Conservation (phyloP, 2,329 filamentous ascomycete genomes). For the Catunica adiposa region DNA sequence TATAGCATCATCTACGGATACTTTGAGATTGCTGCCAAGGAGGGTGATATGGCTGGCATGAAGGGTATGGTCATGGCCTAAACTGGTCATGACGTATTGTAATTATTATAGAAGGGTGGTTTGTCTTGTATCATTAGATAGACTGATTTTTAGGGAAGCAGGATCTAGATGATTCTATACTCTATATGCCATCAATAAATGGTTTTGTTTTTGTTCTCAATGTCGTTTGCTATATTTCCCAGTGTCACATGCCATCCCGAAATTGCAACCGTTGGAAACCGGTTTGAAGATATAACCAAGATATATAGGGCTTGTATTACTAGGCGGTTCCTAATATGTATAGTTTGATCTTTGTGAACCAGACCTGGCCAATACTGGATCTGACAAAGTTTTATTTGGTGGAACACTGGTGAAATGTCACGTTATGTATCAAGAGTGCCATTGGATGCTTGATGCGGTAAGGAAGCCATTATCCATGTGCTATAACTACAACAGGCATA, state of each 20-base stretch:
- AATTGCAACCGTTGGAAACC: not conserved
- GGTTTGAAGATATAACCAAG: too few species aligned
- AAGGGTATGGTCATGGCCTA: constrained; percentile 59
- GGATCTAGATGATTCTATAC: constrained; percentile 11
- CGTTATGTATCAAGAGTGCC: too few species aligned
- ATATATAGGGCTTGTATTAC: too few species aligned
- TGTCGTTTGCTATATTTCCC: not conserved
- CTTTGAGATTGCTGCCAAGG: constrained; percentile 98
- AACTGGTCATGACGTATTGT: constrained; percentile 16
- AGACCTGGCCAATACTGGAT: too few species aligned
- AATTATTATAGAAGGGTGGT: constrained; percentile 4
- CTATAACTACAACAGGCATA: too few species aligned
- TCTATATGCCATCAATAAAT: constrained; percentile 10
- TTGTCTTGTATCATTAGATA: constrained; percentile 3
- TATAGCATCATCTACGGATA: constrained; percentile 93
- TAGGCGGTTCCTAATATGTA: too few species aligned
- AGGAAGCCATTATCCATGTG: too few species aligned
- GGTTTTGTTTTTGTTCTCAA: constrained; percentile 5
- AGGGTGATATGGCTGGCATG: constrained; percentile 81
- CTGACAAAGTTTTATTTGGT: too few species aligned
- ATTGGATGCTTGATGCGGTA: too few species aligned
- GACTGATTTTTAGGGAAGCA: constrained; percentile 3
- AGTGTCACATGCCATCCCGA: not conserved
- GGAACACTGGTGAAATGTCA: too few species aligned
- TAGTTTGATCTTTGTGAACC: too few species aligned